These are phyloP conservation scores for Platismatia glauca DNA, from an alignment of 495 filamentous ascomycete species.

Conservation along the genomic window DNA sequence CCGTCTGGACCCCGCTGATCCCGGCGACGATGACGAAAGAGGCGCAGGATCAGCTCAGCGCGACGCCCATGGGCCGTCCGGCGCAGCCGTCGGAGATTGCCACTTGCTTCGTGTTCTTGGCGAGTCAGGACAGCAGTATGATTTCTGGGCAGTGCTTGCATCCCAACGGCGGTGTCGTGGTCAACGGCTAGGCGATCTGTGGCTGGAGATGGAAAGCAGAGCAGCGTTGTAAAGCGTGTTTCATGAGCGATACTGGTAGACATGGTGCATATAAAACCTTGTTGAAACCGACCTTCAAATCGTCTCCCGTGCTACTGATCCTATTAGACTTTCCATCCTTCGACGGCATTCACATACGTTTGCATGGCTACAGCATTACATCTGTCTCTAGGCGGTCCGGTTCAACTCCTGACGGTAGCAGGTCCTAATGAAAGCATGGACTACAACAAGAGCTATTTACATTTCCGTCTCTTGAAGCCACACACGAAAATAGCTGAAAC, in stretches of 20 bases:
- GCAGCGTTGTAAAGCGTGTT: background rate
- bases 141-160: conserved; percentile 56
- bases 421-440: background rate
- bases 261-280: background rate
- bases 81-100: conserved; percentile 73
- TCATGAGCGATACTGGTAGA: background rate
- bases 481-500: background rate
- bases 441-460: background rate
- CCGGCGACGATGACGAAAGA: conserved; percentile 65
- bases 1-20: conserved; percentile 80
- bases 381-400: background rate
- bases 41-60: conserved; percentile 62
- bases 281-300: background rate
- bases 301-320: background rate
- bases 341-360: background rate
- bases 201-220: background rate
- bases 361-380: background rate
- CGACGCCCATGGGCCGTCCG: conserved; percentile 67
- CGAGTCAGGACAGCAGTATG: conserved; percentile 62
- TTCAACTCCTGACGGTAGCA: background rate
- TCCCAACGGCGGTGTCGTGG: conserved; percentile 57
- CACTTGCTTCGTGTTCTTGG: conserved; percentile 79
- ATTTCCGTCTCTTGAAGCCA: background rate
- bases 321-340: background rate
- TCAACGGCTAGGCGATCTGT: conserved; percentile 40